Conservation (phyloP, 192 early-diverging fungal species). For the Dissophora ornata region DNA sequence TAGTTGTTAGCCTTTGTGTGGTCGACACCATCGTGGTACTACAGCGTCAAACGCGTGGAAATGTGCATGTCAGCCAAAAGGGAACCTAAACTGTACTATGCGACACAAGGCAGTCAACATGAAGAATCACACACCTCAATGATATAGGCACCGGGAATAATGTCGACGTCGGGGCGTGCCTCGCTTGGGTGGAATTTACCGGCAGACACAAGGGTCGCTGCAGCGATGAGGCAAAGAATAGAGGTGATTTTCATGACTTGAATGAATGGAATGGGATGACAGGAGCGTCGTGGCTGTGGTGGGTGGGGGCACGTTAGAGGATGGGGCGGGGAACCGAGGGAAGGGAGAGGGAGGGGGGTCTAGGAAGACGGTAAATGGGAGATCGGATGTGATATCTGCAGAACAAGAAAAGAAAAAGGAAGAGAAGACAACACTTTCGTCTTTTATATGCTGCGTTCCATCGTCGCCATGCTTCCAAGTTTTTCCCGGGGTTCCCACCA, state of each 20-base stretch:
- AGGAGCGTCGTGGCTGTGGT: conserved; percentile 20
- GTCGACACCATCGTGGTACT: conserved; percentile 15
- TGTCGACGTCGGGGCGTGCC: background rate
- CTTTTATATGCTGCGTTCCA: no score
- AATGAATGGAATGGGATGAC: background rate
- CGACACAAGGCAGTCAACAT: no score
- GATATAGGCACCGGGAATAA: conserved; percentile 32
- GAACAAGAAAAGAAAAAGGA: background rate
- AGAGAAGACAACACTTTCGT: no score
- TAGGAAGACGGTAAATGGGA: background rate
- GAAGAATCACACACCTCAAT: conserved; percentile 26
- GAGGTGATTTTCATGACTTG: conserved; percentile 33
- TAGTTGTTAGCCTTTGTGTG: conserved; percentile 21
- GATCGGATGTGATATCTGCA: conserved; percentile 1
- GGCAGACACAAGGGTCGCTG: conserved; percentile 33
- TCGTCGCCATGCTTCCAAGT: no score
- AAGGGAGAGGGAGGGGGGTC: background rate
- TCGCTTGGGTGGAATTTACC: conserved; percentile 25
- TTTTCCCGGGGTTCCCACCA: no score
- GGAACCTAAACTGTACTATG: no score
- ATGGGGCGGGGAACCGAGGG: background rate
- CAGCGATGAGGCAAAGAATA: conserved; percentile 23
- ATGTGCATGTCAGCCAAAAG: no score
- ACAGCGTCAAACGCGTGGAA: no score
- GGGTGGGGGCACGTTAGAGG: background rate